phyloP scores from a whole-genome alignment of 768 basidiomycete species.

The Boletus tomentosulus region DNA sequence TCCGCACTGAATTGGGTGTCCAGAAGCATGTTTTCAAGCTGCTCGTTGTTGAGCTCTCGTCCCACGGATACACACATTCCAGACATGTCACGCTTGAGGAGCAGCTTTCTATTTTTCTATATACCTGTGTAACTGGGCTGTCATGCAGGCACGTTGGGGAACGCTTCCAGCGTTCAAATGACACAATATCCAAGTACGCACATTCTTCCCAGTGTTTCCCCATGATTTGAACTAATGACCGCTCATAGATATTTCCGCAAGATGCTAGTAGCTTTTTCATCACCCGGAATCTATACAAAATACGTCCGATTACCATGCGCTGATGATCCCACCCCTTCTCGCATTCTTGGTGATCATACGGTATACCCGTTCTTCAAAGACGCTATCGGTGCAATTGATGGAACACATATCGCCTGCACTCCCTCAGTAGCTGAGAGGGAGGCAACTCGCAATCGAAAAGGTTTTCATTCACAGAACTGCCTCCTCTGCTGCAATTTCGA shows the following conservation, averaged over 20 bases:
- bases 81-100: neutral
- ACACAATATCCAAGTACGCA: neutral
- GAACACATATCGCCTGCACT: neutral
- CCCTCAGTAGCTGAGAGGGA: neutral
- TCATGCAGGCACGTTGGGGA: neutral
- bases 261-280: neutral
- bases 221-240: too few species aligned
- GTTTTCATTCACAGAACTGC: neutral
- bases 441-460: neutral
- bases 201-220: too few species aligned
- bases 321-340: neutral
- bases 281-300: neutral
- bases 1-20: neutral
- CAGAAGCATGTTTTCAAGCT: neutral
- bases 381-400: neutral
- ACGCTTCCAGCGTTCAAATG: neutral
- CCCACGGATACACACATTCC: neutral
- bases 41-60: neutral
- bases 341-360: neutral
- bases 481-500: neutral
- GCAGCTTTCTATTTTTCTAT: neutral
- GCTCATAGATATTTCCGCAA: neutral
- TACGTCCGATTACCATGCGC: neutral
- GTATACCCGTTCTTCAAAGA: neutral
- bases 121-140: neutral